phyloP scores from a whole-genome alignment of 176 grass and related monocot species.

The Juncus effusus region DNA sequence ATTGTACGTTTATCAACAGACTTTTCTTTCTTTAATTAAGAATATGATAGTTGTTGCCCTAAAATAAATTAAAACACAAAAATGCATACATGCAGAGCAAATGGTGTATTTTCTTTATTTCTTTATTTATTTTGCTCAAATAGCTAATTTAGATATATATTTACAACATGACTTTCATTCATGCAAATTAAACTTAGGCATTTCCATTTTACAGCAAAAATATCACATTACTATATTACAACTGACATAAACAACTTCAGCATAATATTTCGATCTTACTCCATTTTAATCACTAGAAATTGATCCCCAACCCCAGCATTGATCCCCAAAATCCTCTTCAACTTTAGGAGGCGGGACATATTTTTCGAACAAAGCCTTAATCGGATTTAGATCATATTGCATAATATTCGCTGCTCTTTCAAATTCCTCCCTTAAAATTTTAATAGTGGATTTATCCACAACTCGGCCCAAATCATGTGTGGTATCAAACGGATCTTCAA shows the following conservation, averaged over 20 bases:
- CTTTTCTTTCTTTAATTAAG: too few species aligned
- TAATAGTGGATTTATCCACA: conserved; percentile 76
- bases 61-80: too few species aligned
- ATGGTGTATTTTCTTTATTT: too few species aligned
- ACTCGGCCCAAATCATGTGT: conserved; percentile 89
- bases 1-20: too few species aligned
- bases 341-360: conserved; percentile 38
- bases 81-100: too few species aligned
- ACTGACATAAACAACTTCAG: neutral
- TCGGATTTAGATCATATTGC: conserved; percentile 62
- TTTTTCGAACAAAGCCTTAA: conserved; percentile 57
- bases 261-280: neutral
- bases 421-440: conserved; percentile 85
- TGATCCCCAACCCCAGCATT: neutral
- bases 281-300: neutral
- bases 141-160: too few species aligned
- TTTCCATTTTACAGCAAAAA: too few species aligned
- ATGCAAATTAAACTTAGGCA: too few species aligned
- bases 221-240: neutral
- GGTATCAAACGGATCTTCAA: conserved; percentile 89
- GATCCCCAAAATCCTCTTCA: conserved; percentile 13
- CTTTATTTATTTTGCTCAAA: too few species aligned
- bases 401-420: conserved; percentile 87
- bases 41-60: too few species aligned
- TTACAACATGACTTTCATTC: too few species aligned